Conservation (phyloP, 768 basidiomycete species). For the Tulasnella sp. region DNA sequence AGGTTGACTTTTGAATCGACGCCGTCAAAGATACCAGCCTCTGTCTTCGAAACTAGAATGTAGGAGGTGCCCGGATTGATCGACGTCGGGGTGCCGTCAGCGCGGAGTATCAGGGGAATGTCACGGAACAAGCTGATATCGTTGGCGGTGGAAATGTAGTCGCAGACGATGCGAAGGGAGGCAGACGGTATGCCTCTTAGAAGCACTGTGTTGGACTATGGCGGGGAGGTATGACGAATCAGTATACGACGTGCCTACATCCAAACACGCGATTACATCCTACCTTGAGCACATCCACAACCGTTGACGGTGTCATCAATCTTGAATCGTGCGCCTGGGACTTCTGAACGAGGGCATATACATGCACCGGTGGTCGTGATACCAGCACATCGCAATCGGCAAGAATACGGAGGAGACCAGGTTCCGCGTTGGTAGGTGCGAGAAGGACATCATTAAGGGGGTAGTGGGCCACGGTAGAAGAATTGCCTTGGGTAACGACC, state of each 20-base stretch:
- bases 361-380: no score
- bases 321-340: neutral
- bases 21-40: neutral
- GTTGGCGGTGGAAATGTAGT: conserved; percentile 1
- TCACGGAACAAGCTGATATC: neutral
- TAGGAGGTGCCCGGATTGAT: neutral
- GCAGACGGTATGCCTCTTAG: neutral
- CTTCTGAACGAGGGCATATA: neutral
- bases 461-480: neutral
- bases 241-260: neutral
- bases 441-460: neutral
- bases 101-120: neutral
- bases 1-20: neutral
- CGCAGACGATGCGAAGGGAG: neutral
- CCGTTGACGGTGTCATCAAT: neutral
- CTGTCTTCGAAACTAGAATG: neutral
- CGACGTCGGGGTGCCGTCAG: neutral
- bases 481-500: neutral
- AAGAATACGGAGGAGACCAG: no score
- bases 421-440: no score
- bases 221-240: neutral
- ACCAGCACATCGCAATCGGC: no score
- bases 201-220: neutral
- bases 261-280: no score
- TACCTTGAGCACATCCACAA: neutral